phyloP scores from a whole-genome alignment of 805 yeast genomes.

The Ogataea naganishii region DNA sequence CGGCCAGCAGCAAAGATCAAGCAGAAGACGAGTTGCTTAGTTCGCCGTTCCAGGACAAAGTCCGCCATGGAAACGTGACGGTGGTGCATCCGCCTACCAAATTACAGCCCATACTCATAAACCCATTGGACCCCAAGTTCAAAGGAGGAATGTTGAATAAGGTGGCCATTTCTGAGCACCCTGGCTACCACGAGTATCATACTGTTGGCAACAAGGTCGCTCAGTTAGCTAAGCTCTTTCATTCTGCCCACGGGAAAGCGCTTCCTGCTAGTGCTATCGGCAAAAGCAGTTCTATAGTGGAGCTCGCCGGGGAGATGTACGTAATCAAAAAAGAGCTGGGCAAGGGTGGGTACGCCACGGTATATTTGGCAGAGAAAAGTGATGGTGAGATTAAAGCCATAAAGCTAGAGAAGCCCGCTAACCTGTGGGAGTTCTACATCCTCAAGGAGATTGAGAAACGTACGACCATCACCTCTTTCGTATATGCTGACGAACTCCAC shows the following conservation, averaged over 20 bases:
- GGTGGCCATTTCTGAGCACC: conserved; percentile 26
- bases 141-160: conserved; percentile 29
- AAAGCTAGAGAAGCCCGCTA: conserved; percentile 63
- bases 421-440: conserved; percentile 77
- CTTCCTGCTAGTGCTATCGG: conserved; percentile 18
- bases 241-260: conserved; percentile 10
- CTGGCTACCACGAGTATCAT: conserved; percentile 3
- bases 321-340: conserved; percentile 56
- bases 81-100: neutral
- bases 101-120: conserved; percentile 10
- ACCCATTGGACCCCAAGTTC: conserved; percentile 34
- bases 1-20: conserved; percentile 15
- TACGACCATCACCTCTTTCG: conserved; percentile 14
- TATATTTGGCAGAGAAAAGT: conserved; percentile 57
- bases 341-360: conserved; percentile 74
- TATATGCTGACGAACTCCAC: conserved; percentile 44
- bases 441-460: conserved; percentile 46
- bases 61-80: conserved; percentile 4
- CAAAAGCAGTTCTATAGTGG: conserved; percentile 30
- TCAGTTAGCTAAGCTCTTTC: conserved; percentile 11
- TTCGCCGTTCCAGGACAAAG: conserved; percentile 38
- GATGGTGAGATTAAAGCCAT: conserved; percentile 55
- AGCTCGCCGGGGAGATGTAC: conserved; percentile 32
- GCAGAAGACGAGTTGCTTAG: conserved; percentile 22
- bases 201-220: conserved; percentile 2